Evolutionary conservation across 2,329 filamentous ascomycete species (phyloP).

Genomic region (Xylaria polymorpha): DNA sequence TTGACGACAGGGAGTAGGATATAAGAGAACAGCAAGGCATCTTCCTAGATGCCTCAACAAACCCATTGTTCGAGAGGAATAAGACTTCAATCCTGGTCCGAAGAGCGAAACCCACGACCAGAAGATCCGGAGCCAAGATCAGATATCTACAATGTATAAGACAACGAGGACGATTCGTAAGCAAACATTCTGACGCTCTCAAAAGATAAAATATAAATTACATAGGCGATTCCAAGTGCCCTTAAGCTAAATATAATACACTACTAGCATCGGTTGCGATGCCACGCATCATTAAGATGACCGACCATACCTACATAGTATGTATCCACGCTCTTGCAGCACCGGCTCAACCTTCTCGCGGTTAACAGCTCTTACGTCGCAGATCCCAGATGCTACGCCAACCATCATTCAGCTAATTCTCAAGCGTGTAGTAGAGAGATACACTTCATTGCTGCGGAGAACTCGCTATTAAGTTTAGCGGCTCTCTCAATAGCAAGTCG

Average conservation of each 20-base stretch:
- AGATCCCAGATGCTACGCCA: background rate
- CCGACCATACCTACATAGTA: background rate
- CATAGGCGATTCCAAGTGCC: background rate
- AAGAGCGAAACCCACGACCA: background rate
- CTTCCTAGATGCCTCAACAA: too few species aligned
- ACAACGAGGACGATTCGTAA: background rate
- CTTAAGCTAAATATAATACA: background rate
- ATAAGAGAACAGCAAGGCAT: background rate
- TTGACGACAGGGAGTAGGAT: background rate
- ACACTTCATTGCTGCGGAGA: background rate
- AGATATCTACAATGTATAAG: background rate
- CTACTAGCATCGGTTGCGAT: background rate
- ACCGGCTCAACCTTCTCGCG: too few species aligned
- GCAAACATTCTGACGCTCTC: background rate
- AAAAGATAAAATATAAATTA: background rate
- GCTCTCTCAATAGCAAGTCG: background rate
- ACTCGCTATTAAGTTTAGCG: background rate
- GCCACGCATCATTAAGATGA: background rate
- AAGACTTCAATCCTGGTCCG: background rate
- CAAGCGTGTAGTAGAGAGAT: background rate
- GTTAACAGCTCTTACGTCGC: background rate
- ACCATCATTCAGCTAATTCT: background rate
- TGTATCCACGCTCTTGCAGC: background rate
- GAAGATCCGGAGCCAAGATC: background rate
- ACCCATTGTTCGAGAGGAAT: background rate